Evolutionary conservation across 106 monocot genomes (phyloP).

Genomic region (Apostasia ramifera): DNA sequence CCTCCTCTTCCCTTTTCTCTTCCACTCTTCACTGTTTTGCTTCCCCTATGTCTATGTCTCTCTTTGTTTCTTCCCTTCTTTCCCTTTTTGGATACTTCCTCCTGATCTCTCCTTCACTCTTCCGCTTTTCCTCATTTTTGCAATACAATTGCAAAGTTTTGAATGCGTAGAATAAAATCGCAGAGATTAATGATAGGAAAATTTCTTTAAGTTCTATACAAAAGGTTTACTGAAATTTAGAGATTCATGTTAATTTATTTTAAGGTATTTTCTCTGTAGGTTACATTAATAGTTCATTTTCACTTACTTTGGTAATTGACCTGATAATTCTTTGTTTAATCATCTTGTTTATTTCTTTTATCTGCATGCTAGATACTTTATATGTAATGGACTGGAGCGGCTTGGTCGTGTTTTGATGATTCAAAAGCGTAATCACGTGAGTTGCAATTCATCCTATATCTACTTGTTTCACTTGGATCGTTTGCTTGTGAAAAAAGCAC

Average conservation of each 20-base stretch:
- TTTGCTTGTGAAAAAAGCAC: background rate
- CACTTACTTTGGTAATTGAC: background rate
- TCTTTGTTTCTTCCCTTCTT: too few species aligned
- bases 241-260: background rate
- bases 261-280: background rate
- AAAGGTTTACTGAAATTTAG: background rate
- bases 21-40: too few species aligned
- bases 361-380: conserved; percentile 59
- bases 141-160: too few species aligned
- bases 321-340: background rate
- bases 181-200: too few species aligned
- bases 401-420: conserved; percentile 65
- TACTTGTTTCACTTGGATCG: background rate
- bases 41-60: too few species aligned
- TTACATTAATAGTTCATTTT: background rate
- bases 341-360: background rate
- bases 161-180: too few species aligned
- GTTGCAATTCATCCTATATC: background rate
- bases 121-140: too few species aligned
- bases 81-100: too few species aligned
- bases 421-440: conserved; percentile 86
- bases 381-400: conserved; percentile 85
- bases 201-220: too few species aligned
- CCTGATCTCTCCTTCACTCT: too few species aligned
- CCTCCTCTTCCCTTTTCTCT: too few species aligned